Base-by-base conservation (phyloP, 1,284 basidiomycete species). In the Microbotryum scabiosae region DNA sequence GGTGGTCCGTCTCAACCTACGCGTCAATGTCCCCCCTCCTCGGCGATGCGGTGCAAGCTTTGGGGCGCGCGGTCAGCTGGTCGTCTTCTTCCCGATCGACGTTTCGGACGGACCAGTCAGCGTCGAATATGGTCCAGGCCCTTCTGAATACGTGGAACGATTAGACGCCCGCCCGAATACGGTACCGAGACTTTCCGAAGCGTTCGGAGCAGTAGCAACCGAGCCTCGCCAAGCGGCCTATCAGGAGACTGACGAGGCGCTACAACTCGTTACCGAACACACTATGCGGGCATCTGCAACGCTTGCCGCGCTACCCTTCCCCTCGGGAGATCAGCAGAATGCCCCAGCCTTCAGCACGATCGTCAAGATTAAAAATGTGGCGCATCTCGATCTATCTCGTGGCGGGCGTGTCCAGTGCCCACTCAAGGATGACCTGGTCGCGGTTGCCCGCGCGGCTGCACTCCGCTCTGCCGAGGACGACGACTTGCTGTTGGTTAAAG, bases 11-110 rank as follows among this genome's bases (percentile, higher is more conserved):
- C 84, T 69, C 54, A 72, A 73, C 68, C 36, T 41, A 41, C 36
- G 36, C 36, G 87, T 88, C 74, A 89, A 88, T 69, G 74, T 90
- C 6, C 84, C 85, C 0, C 86, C 88, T 69, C 87, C 88, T 0
- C 78, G 86, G 61, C 85, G 86, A 2, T 87, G 85, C 1, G 87
- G 89, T 70, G 88, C 86, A 3, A 80, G 84, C 1, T 94, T 93
- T 76, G 87, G 90, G 0, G 87, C 88, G 0, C 88, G 89, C 67
- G 90, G 90, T 89, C 61, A 56, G 76, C 65, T 67, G 26, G 59
- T 65, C 53, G 61, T 65, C 26, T 67, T 67, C 57, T 66, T 63
- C 50, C 63, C 67, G 2, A 64, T 62, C 5, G 60, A 65, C 59
- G 51, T 63, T 14, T 51, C 55, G 36, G 56, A 54, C 47, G 21